Evolutionary conservation across 768 basidiomycete species (phyloP), one percentile per base, ranked within the genome.

Genomic region (Rhodotorula toruloides): DNA sequence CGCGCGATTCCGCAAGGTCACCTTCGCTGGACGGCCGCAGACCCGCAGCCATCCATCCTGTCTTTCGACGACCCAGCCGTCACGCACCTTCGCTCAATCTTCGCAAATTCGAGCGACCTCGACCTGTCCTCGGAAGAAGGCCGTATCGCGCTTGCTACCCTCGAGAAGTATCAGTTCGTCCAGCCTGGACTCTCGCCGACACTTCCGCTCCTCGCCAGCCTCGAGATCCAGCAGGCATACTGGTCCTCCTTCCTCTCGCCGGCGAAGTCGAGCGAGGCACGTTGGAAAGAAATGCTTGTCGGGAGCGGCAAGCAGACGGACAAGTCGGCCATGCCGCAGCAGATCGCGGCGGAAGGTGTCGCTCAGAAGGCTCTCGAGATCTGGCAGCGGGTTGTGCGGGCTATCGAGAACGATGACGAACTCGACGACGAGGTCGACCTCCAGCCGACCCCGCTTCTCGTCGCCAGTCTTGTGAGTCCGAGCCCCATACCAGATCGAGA

Each of bases 181-280:
- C 89, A 91, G 76, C 86, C 85, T 47, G 90, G 89, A 87, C 91
- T 89, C 10, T 81, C 89, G 27, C 83, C 93, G 31, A 86, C 89
- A 7, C 90, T 91, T 76, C 84, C 63, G 25, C 43, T 72, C 44
- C 36, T 63, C 29, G 32, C 29, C 5, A 36, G 13, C 53, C 79
- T 80, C 48, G 37, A 55, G 37, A 12, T 16, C 22, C 16, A 27
- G 49, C 43, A 58, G 54, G 42, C 60, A 42, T 54, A 36, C 40
- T 34, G 34, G 46, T 49, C 61, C 37, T 40, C 47, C 6, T 32
- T 43, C 40, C 50, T 44, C 36, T 21, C 60, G 32, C 8, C 52
- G 31, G 1, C 13, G 22, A 39, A 8, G 32, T 12, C 31, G 5
- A 17, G 47, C 12, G 2, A 9, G 9, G 21, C 39, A 9, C 46